Evolutionary conservation across 495 filamentous ascomycete species (phyloP).

Genomic region (Neurospora sublineolata): DNA sequence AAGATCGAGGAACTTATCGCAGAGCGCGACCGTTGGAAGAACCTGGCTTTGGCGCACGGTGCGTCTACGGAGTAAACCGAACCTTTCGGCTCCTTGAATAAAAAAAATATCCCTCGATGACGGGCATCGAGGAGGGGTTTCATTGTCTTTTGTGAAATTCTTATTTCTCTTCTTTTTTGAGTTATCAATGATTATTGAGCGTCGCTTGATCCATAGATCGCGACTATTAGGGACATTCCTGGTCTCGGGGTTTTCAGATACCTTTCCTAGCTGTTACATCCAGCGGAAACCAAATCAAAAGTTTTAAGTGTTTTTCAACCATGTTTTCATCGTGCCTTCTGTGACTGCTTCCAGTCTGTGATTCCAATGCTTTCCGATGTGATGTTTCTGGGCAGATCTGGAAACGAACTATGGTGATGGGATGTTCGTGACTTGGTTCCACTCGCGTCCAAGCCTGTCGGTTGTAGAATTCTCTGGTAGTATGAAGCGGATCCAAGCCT

Average conservation of each 20-base stretch:
- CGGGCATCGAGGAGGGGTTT: constrained; percentile 20
- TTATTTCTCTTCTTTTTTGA: constrained; percentile 9
- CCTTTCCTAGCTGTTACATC: background rate
- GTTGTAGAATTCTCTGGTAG: background rate
- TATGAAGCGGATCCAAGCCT: background rate
- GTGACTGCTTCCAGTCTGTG: background rate
- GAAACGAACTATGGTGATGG: background rate
- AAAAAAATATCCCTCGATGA: constrained; percentile 22
- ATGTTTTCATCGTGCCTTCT: background rate
- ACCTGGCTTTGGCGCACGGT: constrained; percentile 34
- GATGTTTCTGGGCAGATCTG: background rate
- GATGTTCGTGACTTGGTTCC: background rate
- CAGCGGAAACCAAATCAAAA: background rate
- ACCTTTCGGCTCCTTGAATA: constrained; percentile 19
- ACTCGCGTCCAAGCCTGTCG: background rate
- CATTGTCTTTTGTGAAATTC: constrained; percentile 7
- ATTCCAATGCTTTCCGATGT: background rate
- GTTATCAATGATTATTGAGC: background rate
- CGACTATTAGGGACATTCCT: background rate
- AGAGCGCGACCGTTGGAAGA: constrained; percentile 50
- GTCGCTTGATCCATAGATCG: background rate
- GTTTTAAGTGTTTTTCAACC: background rate
- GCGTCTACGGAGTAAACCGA: constrained; percentile 22
- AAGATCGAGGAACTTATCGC: constrained; percentile 35
- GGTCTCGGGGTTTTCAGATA: background rate